Evolutionary conservation across 495 filamentous ascomycete species (phyloP).

Genomic region (Penicillium tannophilum): DNA sequence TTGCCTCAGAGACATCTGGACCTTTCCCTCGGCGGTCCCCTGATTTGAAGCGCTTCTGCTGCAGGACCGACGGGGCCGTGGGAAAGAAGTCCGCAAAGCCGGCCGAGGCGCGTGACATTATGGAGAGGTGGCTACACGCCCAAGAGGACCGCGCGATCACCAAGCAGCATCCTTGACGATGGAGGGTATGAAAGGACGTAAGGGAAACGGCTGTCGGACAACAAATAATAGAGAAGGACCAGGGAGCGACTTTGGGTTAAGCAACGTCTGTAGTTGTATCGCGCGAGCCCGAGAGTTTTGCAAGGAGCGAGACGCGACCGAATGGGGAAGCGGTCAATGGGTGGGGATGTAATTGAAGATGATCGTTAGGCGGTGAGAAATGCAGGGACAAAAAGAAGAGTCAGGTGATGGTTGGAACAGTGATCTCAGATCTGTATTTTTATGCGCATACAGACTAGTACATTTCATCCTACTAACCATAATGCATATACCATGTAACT

Average conservation of each 20-base stretch:
- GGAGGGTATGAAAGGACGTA: constrained; percentile 25
- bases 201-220: constrained; percentile 14
- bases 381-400: not conserved
- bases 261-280: not conserved
- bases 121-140: constrained; percentile 52
- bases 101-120: constrained; percentile 79
- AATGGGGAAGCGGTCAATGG: constrained; percentile 14
- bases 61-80: constrained; percentile 71
- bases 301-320: constrained; percentile 9
- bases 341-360: not conserved
- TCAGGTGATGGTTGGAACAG: not conserved
- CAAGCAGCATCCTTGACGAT: constrained; percentile 48
- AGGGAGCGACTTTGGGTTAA: not conserved
- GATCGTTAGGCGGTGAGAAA: constrained; percentile 2
- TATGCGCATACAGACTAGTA: not conserved
- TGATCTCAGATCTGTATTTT: not conserved
- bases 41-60: constrained; percentile 52
- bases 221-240: not conserved
- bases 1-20: constrained; percentile 19
- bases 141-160: constrained; percentile 35
- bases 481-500: too few relatives aligned
- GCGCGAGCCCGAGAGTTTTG: constrained; percentile 18
- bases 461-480: not conserved
- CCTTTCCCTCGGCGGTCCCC: constrained; percentile 39
- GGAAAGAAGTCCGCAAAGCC: constrained; percentile 92